Conservation (phyloP, 177 flowering plant species). For the Vitis hybrid region DNA sequence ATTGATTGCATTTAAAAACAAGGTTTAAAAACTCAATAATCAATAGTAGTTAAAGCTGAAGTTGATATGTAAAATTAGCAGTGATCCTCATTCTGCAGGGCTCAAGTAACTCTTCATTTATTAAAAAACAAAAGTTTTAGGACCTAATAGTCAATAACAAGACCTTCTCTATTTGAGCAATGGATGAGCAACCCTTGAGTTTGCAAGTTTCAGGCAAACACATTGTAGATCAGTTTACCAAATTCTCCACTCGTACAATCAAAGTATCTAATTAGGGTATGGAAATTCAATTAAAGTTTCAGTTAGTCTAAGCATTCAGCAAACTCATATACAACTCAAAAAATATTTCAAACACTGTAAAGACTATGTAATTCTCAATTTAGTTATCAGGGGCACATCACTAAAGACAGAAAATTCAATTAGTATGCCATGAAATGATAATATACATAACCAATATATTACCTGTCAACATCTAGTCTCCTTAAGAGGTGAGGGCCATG, state of each 20-base stretch:
- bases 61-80: no score
- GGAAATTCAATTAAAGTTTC: neutral
- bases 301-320: neutral
- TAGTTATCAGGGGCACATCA: neutral
- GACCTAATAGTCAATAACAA: no score
- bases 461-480: constrained; percentile 80
- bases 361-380: neutral
- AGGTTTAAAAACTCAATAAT: no score
- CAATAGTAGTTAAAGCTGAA: no score
- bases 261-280: neutral
- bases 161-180: neutral
- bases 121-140: no score
- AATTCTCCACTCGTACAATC: neutral
- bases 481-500: constrained; percentile 85
- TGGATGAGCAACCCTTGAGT: no score
- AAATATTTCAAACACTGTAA: constrained; percentile 2
- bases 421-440: neutral
- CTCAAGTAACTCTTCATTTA: no score
- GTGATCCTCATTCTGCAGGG: no score
- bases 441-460: constrained; percentile 20
- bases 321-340: neutral
- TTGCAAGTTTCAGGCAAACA: neutral
- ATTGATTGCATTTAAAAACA: no score
- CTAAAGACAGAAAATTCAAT: neutral
- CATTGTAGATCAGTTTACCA: neutral